phyloP scores from a whole-genome alignment of 164 flowering plant species.

The Echeveria elegans region DNA sequence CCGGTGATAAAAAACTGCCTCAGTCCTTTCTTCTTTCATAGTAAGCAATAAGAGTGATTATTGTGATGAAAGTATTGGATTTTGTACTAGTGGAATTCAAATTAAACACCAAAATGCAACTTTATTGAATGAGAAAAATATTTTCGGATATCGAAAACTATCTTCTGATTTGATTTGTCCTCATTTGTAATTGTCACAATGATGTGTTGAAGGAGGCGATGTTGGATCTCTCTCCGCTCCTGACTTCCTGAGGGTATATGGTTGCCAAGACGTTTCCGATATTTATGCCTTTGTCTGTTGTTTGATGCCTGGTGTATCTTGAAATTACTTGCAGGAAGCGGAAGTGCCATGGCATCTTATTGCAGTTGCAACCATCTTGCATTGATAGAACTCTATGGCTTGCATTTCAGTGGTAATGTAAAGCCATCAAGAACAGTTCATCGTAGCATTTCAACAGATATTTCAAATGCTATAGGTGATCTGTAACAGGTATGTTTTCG shows the following conservation, averaged over 20 bases:
- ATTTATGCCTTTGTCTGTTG: background rate
- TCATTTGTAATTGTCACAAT: no score
- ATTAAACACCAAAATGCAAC: no score
- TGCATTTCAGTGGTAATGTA: slow-evolving; percentile 44
- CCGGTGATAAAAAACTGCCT: no score
- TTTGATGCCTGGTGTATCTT: background rate
- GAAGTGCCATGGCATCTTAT: slow-evolving; percentile 76
- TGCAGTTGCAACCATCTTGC: slow-evolving; percentile 44
- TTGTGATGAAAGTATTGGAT: no score
- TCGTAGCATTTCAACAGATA: background rate
- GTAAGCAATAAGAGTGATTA: no score
- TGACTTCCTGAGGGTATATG: slow-evolving; percentile 60
- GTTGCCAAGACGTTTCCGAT: background rate
- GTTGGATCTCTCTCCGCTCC: slow-evolving; percentile 44
- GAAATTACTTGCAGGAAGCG: slow-evolving; percentile 46
- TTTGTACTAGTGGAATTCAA: no score
- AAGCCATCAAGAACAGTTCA: slow-evolving; percentile 15
- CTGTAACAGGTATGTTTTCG: background rate
- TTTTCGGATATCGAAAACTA: no score
- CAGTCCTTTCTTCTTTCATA: no score
- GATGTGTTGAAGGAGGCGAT: slow-evolving; percentile 46
- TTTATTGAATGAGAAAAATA: no score
- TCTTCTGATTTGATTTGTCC: no score
- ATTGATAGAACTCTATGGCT: slow-evolving; percentile 56
- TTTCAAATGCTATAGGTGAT: background rate